Conservation (phyloP, 306 rosid genomes). For the Vicia villosa region DNA sequence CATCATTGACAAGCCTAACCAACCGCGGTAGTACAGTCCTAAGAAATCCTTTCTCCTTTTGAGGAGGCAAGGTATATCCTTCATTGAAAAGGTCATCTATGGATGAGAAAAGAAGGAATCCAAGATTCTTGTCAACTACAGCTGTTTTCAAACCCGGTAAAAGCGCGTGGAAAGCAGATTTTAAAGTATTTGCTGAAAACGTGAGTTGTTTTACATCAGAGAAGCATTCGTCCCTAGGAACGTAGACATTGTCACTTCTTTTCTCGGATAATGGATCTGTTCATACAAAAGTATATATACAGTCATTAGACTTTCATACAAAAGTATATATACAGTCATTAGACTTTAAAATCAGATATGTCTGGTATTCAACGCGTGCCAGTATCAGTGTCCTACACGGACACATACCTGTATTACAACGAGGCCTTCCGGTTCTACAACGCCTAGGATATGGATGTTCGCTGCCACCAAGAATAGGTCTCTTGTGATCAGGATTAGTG, state of each 20-base stretch:
- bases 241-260: conserved; percentile 48
- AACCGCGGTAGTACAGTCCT: conserved; percentile 47
- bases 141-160: conserved; percentile 45
- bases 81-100: conserved; percentile 58
- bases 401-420: conserved; percentile 11
- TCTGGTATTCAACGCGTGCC: too few species aligned
- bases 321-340: too few species aligned
- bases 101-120: conserved; percentile 57
- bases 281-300: not conserved
- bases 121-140: conserved; percentile 30
- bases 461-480: conserved; percentile 66
- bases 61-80: conserved; percentile 57
- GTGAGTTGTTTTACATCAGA: conserved; percentile 54
- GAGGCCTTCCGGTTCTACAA: conserved; percentile 73
- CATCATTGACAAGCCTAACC: conserved; percentile 37
- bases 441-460: conserved; percentile 69
- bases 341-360: too few species aligned
- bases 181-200: conserved; percentile 42
- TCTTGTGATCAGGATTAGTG: not conserved
- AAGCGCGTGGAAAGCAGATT: conserved; percentile 50
- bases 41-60: conserved; percentile 30
- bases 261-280: conserved; percentile 57
- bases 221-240: conserved; percentile 76
- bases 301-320: too few species aligned
- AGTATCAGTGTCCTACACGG: too few species aligned